These are phyloP conservation scores for Pythium monospermum DNA, from an alignment of 352 stramenopile species.

Conservation along the genomic window DNA sequence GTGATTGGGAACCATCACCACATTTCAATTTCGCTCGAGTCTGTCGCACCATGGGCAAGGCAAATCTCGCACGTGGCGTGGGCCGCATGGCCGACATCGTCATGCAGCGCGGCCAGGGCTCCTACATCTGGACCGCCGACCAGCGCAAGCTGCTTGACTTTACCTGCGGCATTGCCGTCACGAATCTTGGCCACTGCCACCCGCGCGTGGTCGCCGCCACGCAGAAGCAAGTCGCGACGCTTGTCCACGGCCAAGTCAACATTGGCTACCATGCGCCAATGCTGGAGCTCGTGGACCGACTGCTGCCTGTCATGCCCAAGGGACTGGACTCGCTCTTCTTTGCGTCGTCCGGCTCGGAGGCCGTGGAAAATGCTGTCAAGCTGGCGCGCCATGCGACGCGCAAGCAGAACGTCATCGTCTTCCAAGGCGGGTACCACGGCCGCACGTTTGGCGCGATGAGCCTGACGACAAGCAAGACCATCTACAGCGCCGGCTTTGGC, in stretches of 20 bases:
- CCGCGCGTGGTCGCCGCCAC: constrained; percentile 86
- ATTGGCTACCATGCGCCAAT: constrained; percentile 91
- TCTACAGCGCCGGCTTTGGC: constrained; percentile 86
- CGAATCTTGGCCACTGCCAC: constrained; percentile 91
- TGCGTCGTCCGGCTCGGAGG: constrained; percentile 88
- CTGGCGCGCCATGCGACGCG: constrained; percentile 86
- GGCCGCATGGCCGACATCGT: constrained; percentile 84
- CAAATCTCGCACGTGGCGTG: constrained; percentile 67
- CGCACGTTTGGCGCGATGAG: constrained; percentile 90
- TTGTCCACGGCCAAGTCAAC: constrained; percentile 91
- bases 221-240: constrained; percentile 83
- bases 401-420: constrained; percentile 89
- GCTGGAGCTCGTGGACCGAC: constrained; percentile 84
- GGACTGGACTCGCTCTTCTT: constrained; percentile 88
- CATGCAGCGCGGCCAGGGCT: constrained; percentile 80
- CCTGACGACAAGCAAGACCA: constrained; percentile 88
- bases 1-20: too few species aligned
- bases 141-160: constrained; percentile 90
- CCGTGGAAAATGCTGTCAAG: constrained; percentile 92
- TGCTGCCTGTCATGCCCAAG: constrained; percentile 76
- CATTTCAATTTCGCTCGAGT: too few species aligned
- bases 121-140: constrained; percentile 84
- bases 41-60: constrained; percentile 60
- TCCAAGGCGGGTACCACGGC: constrained; percentile 91
- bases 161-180: constrained; percentile 91